These are phyloP conservation scores for Colletotrichum sp. DNA, from an alignment of 2,329 filamentous ascomycete genomes.

Conservation along the genomic window DNA sequence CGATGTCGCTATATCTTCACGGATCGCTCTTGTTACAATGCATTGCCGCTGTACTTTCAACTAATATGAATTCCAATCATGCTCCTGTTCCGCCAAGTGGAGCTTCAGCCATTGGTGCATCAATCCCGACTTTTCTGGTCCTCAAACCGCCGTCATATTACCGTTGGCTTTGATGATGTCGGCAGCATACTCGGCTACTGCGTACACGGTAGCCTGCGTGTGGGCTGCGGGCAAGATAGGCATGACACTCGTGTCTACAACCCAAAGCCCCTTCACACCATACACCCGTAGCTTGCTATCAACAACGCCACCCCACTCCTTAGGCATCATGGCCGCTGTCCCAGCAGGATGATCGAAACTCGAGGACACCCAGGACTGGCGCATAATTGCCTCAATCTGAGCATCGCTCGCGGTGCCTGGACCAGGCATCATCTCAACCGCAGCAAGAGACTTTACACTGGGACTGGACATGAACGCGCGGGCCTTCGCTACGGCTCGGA, in stretches of 20 bases:
- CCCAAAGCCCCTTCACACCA: conserved; percentile 34
- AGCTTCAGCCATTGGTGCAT: not conserved
- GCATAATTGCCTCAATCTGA: conserved; percentile 23
- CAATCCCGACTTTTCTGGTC: not conserved
- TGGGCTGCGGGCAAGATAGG: conserved; percentile 37
- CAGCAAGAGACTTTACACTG: conserved; percentile 13
- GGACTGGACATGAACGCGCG: conserved; percentile 25
- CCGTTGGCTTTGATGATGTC: conserved; percentile 28
- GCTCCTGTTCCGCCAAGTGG: not conserved
- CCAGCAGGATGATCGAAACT: conserved; percentile 30
- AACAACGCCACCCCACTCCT: conserved; percentile 37
- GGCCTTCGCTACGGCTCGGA: conserved; percentile 20
- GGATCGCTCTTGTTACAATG: not conserved
- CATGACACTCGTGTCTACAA: conserved; percentile 40
- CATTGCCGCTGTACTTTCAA: not conserved
- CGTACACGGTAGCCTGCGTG: conserved; percentile 32
- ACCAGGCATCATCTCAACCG: conserved; percentile 25
- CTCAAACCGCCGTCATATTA: not conserved
- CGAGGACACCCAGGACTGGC: conserved; percentile 18
- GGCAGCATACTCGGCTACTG: conserved; percentile 34
- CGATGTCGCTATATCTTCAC: not conserved
- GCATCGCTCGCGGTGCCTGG: conserved; percentile 24
- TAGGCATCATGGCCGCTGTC: conserved; percentile 37
- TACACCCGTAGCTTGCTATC: conserved; percentile 35
- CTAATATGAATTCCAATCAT: not conserved